A percentile compares a stretch with the other conserved stretches of the same genome.
Evolutionary conservation across 1,284 basidiomycete genomes (phyloP).

Genomic region (Apiotrichum gamsii): DNA sequence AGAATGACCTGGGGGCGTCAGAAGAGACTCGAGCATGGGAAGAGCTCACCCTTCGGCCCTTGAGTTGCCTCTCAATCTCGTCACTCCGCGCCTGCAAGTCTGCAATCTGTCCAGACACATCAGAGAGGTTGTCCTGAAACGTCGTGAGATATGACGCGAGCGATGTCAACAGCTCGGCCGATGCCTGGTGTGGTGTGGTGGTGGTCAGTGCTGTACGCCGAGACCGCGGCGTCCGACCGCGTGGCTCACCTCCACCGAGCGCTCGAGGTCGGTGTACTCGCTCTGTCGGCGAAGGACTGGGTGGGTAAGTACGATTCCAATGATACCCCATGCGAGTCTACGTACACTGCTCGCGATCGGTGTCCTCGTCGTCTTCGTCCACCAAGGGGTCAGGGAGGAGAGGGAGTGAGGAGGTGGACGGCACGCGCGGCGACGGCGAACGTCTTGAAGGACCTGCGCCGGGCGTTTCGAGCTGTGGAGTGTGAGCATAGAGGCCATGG

Average conservation of each 20-base stretch:
- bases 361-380: constrained; percentile 22
- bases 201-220: not conserved
- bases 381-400: constrained; percentile 20
- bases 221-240: not conserved
- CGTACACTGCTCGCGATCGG: constrained; percentile 28
- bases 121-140: constrained; percentile 87
- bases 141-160: constrained; percentile 86
- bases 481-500: too few species aligned
- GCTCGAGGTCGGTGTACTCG: constrained; percentile 38
- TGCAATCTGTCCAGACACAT: constrained; percentile 90
- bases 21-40: not conserved
- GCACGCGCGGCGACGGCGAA: constrained; percentile 4
- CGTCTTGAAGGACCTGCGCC: too few species aligned
- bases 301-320: too few species aligned
- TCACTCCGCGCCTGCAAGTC: constrained; percentile 84
- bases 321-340: constrained; percentile 11
- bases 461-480: constrained; percentile 13
- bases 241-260: constrained; percentile 31
- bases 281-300: constrained; percentile 29
- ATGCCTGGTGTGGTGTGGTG: constrained; percentile 32
- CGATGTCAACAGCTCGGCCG: constrained; percentile 63
- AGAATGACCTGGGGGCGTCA: constrained; percentile 65
- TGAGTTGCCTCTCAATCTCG: constrained; percentile 78
- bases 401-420: constrained; percentile 1
- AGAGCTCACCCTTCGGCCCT: constrained; percentile 65